phyloP scores from a whole-genome alignment of 2,329 filamentous ascomycete genomes.

The Sclerotinia sclerotiorum region DNA sequence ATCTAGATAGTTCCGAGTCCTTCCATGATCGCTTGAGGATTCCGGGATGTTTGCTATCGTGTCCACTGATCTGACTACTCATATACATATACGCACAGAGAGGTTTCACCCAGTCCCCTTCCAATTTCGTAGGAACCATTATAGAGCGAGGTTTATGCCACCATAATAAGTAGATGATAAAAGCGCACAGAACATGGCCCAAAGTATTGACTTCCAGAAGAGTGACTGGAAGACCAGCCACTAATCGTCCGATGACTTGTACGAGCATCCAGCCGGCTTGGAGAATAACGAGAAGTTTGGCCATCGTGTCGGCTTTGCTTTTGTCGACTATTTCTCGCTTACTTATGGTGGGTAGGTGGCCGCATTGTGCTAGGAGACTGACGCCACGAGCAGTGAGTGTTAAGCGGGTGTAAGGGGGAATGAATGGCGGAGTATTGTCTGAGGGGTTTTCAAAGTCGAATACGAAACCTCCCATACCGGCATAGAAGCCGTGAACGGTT shows the following conservation, averaged over 20 bases:
- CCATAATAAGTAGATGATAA: conserved; percentile 28
- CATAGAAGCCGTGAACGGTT: conserved; percentile 27
- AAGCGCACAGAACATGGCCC: conserved; percentile 30
- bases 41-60: conserved; percentile 33
- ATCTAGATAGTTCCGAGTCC: neutral
- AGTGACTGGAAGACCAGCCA: conserved; percentile 30
- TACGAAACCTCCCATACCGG: conserved; percentile 27
- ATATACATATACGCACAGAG: conserved; percentile 27
- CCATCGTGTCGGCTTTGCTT: conserved; percentile 35
- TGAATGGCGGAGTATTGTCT: neutral
- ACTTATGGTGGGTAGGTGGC: conserved; percentile 1
- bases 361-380: conserved; percentile 2
- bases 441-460: neutral
- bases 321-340: conserved; percentile 33
- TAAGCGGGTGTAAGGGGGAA: neutral
- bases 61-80: conserved; percentile 26
- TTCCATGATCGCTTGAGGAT: conserved; percentile 6
- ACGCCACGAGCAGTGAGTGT: conserved; percentile 8
- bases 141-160: conserved; percentile 26
- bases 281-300: conserved; percentile 35
- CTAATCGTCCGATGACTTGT: conserved; percentile 32
- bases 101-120: conserved; percentile 22
- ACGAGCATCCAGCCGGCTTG: conserved; percentile 35
- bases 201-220: conserved; percentile 37
- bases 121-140: conserved; percentile 20